A percentile compares a stretch with the other conserved stretches of the same genome.
Conservation (phyloP, 176 grass and related monocot genomes). For the Rhynchospora tenuis region DNA sequence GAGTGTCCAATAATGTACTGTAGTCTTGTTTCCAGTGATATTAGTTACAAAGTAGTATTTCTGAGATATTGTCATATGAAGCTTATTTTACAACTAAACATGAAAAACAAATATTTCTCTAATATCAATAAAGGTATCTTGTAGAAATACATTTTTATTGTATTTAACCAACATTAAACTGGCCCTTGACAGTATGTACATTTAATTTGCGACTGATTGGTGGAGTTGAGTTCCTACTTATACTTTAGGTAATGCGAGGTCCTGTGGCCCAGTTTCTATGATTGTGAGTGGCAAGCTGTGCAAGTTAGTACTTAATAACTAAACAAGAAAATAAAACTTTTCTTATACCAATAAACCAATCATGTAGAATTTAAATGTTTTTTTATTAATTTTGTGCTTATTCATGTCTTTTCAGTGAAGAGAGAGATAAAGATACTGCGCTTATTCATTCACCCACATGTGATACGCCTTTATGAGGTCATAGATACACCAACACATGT, state of each 20-base stretch:
- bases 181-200: background rate
- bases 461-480: constrained; percentile 91
- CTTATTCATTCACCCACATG: constrained; percentile 91
- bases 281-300: background rate
- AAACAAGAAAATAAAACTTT: background rate
- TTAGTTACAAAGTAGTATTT: background rate
- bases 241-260: background rate
- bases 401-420: constrained; percentile 45
- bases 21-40: background rate
- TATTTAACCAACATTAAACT: background rate
- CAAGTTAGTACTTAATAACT: background rate
- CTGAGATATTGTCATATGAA: background rate
- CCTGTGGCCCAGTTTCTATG: background rate
- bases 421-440: constrained; percentile 93
- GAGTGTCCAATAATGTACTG: background rate
- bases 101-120: background rate
- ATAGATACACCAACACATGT: constrained; percentile 81
- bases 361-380: background rate
- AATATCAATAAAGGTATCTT: background rate
- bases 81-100: background rate
- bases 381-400: background rate
- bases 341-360: background rate
- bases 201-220: background rate
- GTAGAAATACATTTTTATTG: background rate
- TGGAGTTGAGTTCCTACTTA: background rate